These are phyloP conservation scores for Calonectria pteridis DNA, from an alignment of 2,329 filamentous ascomycete species.

Conservation along the genomic window DNA sequence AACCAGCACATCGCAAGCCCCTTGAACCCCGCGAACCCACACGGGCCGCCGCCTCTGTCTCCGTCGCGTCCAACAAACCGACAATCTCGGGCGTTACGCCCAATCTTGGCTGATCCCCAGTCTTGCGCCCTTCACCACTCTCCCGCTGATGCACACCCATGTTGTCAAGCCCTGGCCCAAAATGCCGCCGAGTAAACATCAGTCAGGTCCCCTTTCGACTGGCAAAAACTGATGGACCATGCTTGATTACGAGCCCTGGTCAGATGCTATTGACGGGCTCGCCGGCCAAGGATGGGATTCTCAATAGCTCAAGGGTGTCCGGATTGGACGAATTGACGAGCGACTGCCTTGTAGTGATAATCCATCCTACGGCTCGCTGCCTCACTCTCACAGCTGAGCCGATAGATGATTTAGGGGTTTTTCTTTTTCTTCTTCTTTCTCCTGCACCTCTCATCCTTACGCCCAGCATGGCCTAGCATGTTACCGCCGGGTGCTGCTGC, in stretches of 20 bases:
- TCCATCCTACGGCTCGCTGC: not conserved
- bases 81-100: slow-evolving; percentile 19
- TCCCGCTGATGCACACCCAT: slow-evolving; percentile 15
- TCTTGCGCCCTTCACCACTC: not conserved
- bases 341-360: not conserved
- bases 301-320: not conserved
- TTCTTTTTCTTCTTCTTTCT: not conserved
- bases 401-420: not conserved
- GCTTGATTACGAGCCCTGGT: slow-evolving; percentile 4
- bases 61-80: slow-evolving; percentile 7
- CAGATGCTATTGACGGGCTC: not conserved
- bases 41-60: slow-evolving; percentile 19
- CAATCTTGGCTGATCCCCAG: slow-evolving; percentile 12
- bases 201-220: not conserved
- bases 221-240: slow-evolving; percentile 1
- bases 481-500: slow-evolving; percentile 22
- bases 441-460: not conserved
- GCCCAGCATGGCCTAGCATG: not conserved
- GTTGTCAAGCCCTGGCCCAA: slow-evolving; percentile 13
- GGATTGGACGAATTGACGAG: not conserved
- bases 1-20: slow-evolving; percentile 13
- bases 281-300: not conserved
- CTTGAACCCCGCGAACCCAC: slow-evolving; percentile 21
- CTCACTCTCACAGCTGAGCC: slow-evolving; percentile 1
- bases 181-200: slow-evolving; percentile 17